These are phyloP conservation scores for Populus tremula DNA, from an alignment of 345 rosid genomes.

Conservation along the genomic window DNA sequence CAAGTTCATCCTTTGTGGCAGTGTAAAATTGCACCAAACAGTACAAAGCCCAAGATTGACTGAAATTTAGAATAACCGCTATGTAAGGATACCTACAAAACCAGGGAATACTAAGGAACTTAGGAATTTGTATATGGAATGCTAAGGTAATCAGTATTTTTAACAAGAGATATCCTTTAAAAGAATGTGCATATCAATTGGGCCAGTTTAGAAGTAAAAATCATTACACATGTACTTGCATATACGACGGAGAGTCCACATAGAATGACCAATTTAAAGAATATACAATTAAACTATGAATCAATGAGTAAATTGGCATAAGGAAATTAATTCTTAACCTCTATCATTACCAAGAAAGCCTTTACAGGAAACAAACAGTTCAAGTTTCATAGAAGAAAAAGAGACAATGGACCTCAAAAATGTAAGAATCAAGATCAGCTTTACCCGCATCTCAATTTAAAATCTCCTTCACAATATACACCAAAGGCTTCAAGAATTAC, in stretches of 20 bases:
- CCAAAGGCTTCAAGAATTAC: constrained; percentile 86
- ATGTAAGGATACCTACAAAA: constrained; percentile 87
- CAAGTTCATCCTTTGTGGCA: constrained; percentile 83
- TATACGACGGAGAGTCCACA: neutral
- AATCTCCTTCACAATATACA: constrained; percentile 97
- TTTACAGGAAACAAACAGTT: neutral
- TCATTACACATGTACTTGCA: neutral
- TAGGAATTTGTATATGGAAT: neutral
- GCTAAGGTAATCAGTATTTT: neutral
- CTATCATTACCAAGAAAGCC: neutral
- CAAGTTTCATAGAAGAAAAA: neutral
- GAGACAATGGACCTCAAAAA: neutral
- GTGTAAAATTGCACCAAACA: constrained; percentile 93
- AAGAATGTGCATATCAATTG: neutral
- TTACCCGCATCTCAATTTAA: constrained; percentile 85
- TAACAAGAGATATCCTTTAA: neutral
- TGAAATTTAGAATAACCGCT: constrained; percentile 95
- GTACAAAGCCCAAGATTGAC: constrained; percentile 98
- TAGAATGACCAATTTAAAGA: neutral
- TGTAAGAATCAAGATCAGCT: constrained; percentile 28
- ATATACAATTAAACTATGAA: neutral
- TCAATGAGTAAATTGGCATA: neutral
- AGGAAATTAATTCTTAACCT: neutral
- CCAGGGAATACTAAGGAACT: constrained; percentile 16
- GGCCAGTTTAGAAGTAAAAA: neutral